Base-by-base conservation (phyloP, 2,329 filamentous ascomycete species). In the Herpomyces periplanetae region DNA sequence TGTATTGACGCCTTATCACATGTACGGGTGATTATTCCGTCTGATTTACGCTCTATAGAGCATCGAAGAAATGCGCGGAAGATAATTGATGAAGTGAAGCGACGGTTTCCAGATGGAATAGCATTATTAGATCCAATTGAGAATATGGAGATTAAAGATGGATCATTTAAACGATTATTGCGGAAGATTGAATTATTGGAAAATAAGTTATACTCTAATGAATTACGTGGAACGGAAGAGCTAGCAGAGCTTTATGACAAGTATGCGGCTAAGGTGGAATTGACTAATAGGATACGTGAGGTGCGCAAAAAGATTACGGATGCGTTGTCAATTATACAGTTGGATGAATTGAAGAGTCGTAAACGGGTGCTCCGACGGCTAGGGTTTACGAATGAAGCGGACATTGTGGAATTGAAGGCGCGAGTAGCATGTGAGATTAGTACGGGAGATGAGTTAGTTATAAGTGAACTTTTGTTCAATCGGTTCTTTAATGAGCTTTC, bases 391-490 rank as follows among this genome's bases (percentile, higher is more conserved):
- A 84, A 87, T 35, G 80, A 91, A 24, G 53, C 58, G 20, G 80
- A 91, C 35, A 73, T 96, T 1, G 73, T 96, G 5, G 65, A 91
- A 42, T 53, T 91, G 32, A 96, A 96, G 43, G 80, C 75, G 5
- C 66, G 84, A 21, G 84, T 91, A 3, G 80, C 80, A 2, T 96
- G 80, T 39, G 75, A 96, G 41, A 91, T 96, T 27, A 87, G 69
- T 25, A 87, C 75, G 0, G 80, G 75, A 13, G 80, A 96, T 32
- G 84, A 96, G 36, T 47, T 96, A 16, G 58, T 96, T 26, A 51
- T 96, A 3, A 71, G 66, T 6, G 80, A 96, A 38, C 48, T 96
- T 11, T 51, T 96, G 1, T 91, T 96, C 40, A 84, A 91, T 37
- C 57, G 73, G 15, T 91, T 88, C 49, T 96, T 96, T 51, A 96